Conservation (phyloP, 73 alveolate species). For the Uronychia setigera region DNA sequence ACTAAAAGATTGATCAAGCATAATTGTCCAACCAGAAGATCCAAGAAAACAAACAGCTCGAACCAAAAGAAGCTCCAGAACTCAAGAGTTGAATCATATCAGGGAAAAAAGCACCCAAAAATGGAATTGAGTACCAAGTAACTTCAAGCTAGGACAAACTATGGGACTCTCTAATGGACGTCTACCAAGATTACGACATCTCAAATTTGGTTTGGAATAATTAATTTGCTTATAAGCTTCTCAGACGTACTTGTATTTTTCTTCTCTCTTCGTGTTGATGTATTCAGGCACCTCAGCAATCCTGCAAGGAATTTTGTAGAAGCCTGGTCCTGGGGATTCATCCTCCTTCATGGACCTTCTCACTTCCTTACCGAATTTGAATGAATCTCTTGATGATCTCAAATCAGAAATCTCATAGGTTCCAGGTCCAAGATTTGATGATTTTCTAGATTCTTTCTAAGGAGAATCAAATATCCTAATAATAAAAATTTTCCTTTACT, state of each 20-base stretch:
- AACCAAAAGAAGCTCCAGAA: too few relatives aligned
- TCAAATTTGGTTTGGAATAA: background rate
- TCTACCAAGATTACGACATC: background rate
- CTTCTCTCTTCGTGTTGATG: too few relatives aligned
- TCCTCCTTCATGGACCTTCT: background rate
- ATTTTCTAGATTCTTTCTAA: too few relatives aligned
- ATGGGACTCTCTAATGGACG: background rate
- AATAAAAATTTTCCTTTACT: background rate
- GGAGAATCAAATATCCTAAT: too few relatives aligned
- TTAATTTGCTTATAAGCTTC: too few relatives aligned
- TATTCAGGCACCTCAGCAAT: slow-evolving; percentile 5
- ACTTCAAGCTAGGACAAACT: background rate
- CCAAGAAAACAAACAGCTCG: too few relatives aligned
- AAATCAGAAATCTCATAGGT: background rate
- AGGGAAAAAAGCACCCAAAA: too few relatives aligned
- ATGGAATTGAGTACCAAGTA: too few relatives aligned
- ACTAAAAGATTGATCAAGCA: too few relatives aligned
- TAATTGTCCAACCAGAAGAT: too few relatives aligned
- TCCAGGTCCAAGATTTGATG: background rate
- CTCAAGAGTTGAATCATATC: too few relatives aligned
- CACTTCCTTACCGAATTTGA: background rate
- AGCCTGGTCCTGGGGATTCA: slow-evolving; percentile 41
- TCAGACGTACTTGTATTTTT: background rate
- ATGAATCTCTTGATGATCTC: background rate
- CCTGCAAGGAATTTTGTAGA: slow-evolving; percentile 12